Conservation (phyloP, 2,329 filamentous ascomycete species). For the Cladophialophora yegresii region DNA sequence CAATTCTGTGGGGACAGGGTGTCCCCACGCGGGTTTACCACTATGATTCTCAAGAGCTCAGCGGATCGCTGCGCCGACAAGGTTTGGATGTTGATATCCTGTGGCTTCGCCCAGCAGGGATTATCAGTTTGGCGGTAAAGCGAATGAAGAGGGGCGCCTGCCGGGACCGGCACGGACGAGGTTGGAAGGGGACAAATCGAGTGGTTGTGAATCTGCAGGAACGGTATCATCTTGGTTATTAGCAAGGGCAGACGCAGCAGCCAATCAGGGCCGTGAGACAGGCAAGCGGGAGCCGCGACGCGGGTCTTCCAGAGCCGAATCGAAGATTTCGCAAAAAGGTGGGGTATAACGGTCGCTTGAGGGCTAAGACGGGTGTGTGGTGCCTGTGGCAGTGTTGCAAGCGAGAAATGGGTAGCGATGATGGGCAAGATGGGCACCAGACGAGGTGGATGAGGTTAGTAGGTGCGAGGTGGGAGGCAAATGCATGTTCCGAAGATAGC, state of each 20-base stretch:
- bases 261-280: constrained; percentile 7
- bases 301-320: constrained; percentile 11
- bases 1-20: not conserved
- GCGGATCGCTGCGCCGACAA: not conserved
- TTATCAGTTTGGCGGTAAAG: not conserved
- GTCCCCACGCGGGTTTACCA: not conserved
- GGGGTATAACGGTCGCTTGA: not conserved
- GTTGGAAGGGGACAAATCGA: constrained; percentile 8
- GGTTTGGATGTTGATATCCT: constrained; percentile 3
- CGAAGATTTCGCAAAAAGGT: constrained; percentile 8
- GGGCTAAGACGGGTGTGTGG: not conserved
- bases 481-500: constrained; percentile 1
- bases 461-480: not conserved
- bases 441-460: too few species aligned
- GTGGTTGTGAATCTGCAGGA: constrained; percentile 21
- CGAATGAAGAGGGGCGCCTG: not conserved
- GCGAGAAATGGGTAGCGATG: constrained; percentile 3
- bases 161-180: not conserved
- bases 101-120: constrained; percentile 3
- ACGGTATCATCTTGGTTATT: constrained; percentile 13
- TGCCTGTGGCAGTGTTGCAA: constrained; percentile 13
- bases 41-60: not conserved
- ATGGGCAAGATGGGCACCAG: not conserved
- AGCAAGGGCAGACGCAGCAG: constrained; percentile 6
- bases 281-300: not conserved